phyloP scores from a whole-genome alignment of 768 basidiomycete species.

The Ramaria sp. region DNA sequence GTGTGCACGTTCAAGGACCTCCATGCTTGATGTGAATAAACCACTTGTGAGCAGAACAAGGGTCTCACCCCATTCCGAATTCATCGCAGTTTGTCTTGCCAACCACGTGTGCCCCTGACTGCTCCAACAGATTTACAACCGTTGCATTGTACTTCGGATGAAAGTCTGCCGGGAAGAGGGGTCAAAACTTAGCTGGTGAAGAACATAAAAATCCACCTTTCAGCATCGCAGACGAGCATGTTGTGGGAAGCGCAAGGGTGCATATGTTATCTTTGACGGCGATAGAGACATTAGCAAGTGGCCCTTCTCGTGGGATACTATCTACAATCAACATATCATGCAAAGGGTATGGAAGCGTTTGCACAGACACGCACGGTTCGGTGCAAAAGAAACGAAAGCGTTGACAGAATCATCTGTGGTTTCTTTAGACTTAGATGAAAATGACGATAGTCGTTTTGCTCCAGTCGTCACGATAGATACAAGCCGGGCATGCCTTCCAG shows the following conservation, averaged over 20 bases:
- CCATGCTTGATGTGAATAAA: not conserved
- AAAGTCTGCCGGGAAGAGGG: conserved; percentile 41
- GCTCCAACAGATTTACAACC: conserved; percentile 52
- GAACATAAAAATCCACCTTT: conserved; percentile 29
- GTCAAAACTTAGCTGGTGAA: not conserved
- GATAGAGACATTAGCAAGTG: conserved; percentile 37
- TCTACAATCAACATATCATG: not conserved
- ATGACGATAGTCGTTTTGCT: not conserved
- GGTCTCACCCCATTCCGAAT: conserved; percentile 90
- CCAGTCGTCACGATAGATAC: not conserved
- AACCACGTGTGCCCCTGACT: conserved; percentile 56
- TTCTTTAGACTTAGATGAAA: not conserved
- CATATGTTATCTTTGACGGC: conserved; percentile 88
- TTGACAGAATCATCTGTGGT: not conserved
- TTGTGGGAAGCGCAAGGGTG: conserved; percentile 50
- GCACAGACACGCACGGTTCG: not conserved
- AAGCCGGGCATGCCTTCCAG: not conserved
- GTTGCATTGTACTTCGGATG: conserved; percentile 80
- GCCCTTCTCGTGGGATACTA: not conserved
- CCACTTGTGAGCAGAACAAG: not conserved
- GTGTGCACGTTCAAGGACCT: conserved; percentile 76
- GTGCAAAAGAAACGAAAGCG: not conserved
- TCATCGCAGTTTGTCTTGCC: conserved; percentile 97
- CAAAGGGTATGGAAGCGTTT: too few relatives aligned
- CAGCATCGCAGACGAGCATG: conserved; percentile 74